phyloP scores from a whole-genome alignment of 352 stramenopile species.

The Pythium biforme region DNA sequence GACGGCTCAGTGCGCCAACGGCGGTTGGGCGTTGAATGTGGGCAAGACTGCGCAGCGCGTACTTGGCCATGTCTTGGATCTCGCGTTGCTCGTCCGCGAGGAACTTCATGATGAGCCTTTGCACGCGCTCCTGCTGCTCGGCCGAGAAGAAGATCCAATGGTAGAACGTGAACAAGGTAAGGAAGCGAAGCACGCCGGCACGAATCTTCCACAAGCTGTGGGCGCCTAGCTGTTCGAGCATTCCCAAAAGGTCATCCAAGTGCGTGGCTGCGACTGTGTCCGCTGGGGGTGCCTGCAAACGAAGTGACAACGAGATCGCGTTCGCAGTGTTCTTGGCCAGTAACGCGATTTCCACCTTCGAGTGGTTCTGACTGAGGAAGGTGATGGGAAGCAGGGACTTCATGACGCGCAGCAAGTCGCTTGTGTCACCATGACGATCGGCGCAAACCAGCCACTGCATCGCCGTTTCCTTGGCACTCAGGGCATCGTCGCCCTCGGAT shows the following conservation, averaged over 20 bases:
- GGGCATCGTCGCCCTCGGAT: constrained; percentile 22
- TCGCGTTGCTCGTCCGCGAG: constrained; percentile 72
- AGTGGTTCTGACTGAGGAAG: constrained; percentile 63
- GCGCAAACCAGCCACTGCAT: constrained; percentile 66
- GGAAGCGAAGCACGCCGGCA: constrained; percentile 66
- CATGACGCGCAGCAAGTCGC: constrained; percentile 44
- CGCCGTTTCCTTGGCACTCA: constrained; percentile 63
- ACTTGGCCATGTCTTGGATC: constrained; percentile 81
- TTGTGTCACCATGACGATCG: constrained; percentile 48
- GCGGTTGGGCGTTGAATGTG: constrained; percentile 45
- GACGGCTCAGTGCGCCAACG: constrained; percentile 39
- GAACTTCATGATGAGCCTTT: constrained; percentile 50
- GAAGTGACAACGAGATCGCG: constrained; percentile 52
- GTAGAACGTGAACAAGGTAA: constrained; percentile 74
- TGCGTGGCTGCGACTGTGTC: constrained; percentile 3
- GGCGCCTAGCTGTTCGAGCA: constrained; percentile 42
- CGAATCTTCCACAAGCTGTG: constrained; percentile 67
- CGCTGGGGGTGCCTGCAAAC: constrained; percentile 34
- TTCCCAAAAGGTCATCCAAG: constrained; percentile 34
- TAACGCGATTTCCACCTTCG: constrained; percentile 66
- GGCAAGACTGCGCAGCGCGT: constrained; percentile 58
- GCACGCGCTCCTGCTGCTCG: constrained; percentile 43
- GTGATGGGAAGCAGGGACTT: constrained; percentile 56
- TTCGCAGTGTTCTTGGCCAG: constrained; percentile 64
- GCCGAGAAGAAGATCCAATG: constrained; percentile 59